Percentiles rank a stretch among this genome's conserved stretches.
phyloP scores from a whole-genome alignment of 371 early-diverging fungal species.

The Lichtheimia hyalospora region DNA sequence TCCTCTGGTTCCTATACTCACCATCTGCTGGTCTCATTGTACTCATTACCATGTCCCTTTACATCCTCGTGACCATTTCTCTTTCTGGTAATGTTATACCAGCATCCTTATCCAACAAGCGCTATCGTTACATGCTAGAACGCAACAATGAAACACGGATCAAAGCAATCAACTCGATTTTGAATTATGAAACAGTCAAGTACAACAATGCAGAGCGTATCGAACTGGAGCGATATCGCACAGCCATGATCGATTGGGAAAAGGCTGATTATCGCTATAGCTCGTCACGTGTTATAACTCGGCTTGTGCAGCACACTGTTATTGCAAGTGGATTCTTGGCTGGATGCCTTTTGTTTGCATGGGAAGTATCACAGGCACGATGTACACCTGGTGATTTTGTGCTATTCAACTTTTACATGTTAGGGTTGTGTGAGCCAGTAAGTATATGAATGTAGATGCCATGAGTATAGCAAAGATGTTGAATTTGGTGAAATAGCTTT shows the following conservation, averaged over 20 bases:
- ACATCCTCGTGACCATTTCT: conserved; percentile 76
- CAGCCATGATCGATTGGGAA: conserved; percentile 77
- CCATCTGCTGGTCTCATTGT: conserved; percentile 80
- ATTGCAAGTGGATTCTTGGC: conserved; percentile 80
- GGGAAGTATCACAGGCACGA: conserved; percentile 67
- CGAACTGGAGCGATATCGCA: conserved; percentile 76
- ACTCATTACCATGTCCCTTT: conserved; percentile 82
- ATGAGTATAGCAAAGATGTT: neutral
- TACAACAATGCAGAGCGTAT: conserved; percentile 76
- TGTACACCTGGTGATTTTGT: conserved; percentile 87
- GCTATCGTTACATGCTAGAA: conserved; percentile 72
- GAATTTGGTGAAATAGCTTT: conserved; percentile 13
- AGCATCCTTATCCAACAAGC: conserved; percentile 47
- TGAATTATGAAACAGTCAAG: conserved; percentile 96
- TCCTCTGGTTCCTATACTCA: conserved; percentile 73
- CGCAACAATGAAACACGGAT: conserved; percentile 73
- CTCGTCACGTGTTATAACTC: conserved; percentile 73
- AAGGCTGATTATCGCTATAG: conserved; percentile 76
- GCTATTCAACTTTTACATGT: conserved; percentile 80
- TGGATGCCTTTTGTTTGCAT: conserved; percentile 76
- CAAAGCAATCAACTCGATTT: conserved; percentile 85
- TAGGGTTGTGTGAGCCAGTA: conserved; percentile 74
- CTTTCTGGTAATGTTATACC: conserved; percentile 83
- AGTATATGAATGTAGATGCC: neutral
- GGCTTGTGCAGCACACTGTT: conserved; percentile 80